A percentile compares a stretch with the other conserved stretches of the same genome.
Conservation (phyloP, 768 basidiomycete species). For the Calocera viscosa region DNA sequence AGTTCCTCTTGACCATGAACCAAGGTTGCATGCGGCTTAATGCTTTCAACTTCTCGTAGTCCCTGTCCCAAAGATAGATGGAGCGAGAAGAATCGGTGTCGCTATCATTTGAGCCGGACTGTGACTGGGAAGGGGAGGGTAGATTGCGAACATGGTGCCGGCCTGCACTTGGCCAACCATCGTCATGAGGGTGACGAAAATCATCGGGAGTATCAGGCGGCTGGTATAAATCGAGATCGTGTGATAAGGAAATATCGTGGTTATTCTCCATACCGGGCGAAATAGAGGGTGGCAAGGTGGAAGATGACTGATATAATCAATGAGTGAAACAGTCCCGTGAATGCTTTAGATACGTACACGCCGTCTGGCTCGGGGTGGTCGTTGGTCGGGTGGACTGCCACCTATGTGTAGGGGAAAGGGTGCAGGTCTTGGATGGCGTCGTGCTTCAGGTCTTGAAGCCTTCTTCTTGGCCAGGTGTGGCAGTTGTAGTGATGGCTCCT, state of each 20-base stretch:
- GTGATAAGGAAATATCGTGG: not conserved
- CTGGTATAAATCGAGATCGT: not conserved
- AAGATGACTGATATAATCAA: not conserved
- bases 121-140: not conserved
- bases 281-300: not conserved
- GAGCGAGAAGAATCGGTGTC: conserved; percentile 21
- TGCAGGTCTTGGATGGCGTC: not conserved
- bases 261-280: not conserved
- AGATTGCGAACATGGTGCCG: not conserved
- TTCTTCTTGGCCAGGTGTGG: not conserved
- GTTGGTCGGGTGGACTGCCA: not conserved
- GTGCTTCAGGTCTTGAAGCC: not conserved
- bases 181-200: too few species aligned
- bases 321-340: not conserved
- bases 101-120: conserved; percentile 8
- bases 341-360: not conserved
- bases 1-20: conserved; percentile 35
- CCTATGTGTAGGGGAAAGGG: not conserved
- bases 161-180: not conserved
- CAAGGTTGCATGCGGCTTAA: conserved; percentile 44
- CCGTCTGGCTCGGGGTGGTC: not conserved
- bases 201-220: too few species aligned
- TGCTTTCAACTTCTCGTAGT: conserved; percentile 30
- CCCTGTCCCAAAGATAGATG: conserved; percentile 15
- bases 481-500: not conserved